phyloP scores from a whole-genome alignment of 2,329 filamentous ascomycete genomes.

The Saccharata proteae region DNA sequence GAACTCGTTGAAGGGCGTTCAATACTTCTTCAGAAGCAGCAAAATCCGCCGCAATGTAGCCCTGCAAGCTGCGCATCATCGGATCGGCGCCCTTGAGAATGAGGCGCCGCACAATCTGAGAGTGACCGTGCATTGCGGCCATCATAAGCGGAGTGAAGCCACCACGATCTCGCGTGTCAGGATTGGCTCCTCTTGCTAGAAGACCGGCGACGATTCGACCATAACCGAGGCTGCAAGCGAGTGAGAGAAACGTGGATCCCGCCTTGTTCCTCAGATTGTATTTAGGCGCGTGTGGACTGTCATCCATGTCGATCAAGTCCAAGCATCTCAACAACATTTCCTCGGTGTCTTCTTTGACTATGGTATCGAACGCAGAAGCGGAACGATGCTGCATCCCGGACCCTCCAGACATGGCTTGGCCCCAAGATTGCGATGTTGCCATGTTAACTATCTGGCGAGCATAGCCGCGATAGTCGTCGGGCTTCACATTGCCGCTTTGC shows the following conservation, averaged over 20 bases:
- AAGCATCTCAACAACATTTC: slow-evolving; percentile 58
- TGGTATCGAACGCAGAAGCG: slow-evolving; percentile 1
- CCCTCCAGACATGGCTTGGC: not conserved
- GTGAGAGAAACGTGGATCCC: slow-evolving; percentile 70
- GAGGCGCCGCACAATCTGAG: slow-evolving; percentile 63
- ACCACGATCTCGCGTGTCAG: slow-evolving; percentile 61
- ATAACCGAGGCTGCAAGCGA: slow-evolving; percentile 64
- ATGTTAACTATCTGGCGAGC: slow-evolving; percentile 8
- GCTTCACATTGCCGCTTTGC: slow-evolving; percentile 16
- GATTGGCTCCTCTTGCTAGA: slow-evolving; percentile 64
- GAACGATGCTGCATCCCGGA: slow-evolving; percentile 10
- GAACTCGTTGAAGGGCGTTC: slow-evolving; percentile 49
- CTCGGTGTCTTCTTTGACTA: slow-evolving; percentile 41
- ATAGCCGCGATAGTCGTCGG: slow-evolving; percentile 13
- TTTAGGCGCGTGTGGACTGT: slow-evolving; percentile 54
- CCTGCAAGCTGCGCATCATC: slow-evolving; percentile 55
- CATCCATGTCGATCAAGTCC: slow-evolving; percentile 68
- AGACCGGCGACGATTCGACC: slow-evolving; percentile 65
- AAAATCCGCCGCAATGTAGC: slow-evolving; percentile 60
- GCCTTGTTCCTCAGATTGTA: slow-evolving; percentile 54
- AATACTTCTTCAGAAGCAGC: slow-evolving; percentile 53
- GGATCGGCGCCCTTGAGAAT: slow-evolving; percentile 63
- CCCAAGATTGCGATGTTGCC: not conserved
- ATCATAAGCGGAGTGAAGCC: slow-evolving; percentile 76
- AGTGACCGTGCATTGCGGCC: slow-evolving; percentile 63